Percentiles rank a stretch among this genome's conserved stretches.
Evolutionary conservation across 2,329 filamentous ascomycete species (phyloP).

Genomic region (Xylariales sp.): DNA sequence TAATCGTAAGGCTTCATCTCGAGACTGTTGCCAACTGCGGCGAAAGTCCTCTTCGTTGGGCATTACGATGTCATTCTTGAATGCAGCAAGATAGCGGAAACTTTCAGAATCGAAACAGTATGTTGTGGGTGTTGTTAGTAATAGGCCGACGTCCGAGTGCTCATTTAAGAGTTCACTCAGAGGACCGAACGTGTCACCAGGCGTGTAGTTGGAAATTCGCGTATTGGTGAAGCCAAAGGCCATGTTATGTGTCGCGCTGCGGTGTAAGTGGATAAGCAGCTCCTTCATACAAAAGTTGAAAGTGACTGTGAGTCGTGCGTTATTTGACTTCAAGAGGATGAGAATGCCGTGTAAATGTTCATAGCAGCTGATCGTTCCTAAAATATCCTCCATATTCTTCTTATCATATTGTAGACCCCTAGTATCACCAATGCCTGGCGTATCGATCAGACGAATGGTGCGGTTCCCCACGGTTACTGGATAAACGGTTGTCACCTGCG

Average conservation of each 20-base stretch:
- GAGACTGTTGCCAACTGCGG: conserved; percentile 32
- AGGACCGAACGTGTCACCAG: conserved; percentile 33
- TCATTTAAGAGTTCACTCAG: conserved; percentile 24
- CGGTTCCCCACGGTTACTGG: conserved; percentile 20
- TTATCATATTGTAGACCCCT: conserved; percentile 30
- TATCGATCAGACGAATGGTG: conserved; percentile 34
- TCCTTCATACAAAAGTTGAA: conserved; percentile 37
- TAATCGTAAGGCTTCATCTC: conserved; percentile 23
- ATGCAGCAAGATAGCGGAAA: conserved; percentile 35
- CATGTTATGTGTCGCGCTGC: conserved; percentile 32
- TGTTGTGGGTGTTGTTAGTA: conserved; percentile 19
- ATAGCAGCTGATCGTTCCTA: conserved; percentile 26
- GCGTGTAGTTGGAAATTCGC: conserved; percentile 32
- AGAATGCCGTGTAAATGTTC: conserved; percentile 34
- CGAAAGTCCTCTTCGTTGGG: conserved; percentile 25
- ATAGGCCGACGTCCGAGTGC: conserved; percentile 23
- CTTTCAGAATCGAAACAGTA: conserved; percentile 41
- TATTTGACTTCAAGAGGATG: conserved; percentile 37
- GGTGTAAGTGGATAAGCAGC: conserved; percentile 33
- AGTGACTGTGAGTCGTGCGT: conserved; percentile 27
- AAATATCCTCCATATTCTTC: conserved; percentile 34
- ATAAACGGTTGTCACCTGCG: conserved; percentile 29
- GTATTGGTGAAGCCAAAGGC: conserved; percentile 40
- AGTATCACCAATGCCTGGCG: conserved; percentile 37
- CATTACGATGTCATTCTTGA: conserved; percentile 23